These are phyloP conservation scores for Skeletonema potamos DNA, from an alignment of 108 stramenopile species.

Conservation along the genomic window DNA sequence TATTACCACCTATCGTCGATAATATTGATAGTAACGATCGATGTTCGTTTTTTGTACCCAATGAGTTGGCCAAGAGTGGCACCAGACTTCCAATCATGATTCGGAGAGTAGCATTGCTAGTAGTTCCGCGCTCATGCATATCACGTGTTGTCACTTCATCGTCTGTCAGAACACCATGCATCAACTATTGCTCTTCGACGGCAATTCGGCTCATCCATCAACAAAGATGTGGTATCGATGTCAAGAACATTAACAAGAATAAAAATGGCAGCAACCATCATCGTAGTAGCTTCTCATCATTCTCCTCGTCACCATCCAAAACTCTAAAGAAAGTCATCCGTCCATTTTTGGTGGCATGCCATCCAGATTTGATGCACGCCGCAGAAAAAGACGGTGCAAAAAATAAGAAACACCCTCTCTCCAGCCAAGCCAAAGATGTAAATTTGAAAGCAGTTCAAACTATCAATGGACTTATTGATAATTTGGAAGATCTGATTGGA, in stretches of 20 bases:
- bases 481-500: conserved; percentile 36
- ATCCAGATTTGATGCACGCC: conserved; percentile 60
- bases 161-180: not conserved
- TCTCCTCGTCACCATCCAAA: conserved; percentile 3
- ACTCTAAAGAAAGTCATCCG: conserved; percentile 61
- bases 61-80: no score
- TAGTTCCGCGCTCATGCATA: not conserved
- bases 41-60: no score
- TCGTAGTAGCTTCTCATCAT: not conserved
- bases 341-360: conserved; percentile 80
- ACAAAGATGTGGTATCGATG: not conserved
- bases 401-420: conserved; percentile 37
- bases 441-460: conserved; percentile 80
- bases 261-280: not conserved
- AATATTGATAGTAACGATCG: no score
- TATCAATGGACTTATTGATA: conserved; percentile 74
- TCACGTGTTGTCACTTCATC: not conserved
- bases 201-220: not conserved
- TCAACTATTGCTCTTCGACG: not conserved
- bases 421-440: conserved; percentile 46
- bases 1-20: no score
- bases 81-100: not conserved
- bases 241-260: not conserved
- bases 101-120: not conserved
- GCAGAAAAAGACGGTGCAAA: not conserved